phyloP scores from a whole-genome alignment of 83 land plant species.

The Thuja plicata region DNA sequence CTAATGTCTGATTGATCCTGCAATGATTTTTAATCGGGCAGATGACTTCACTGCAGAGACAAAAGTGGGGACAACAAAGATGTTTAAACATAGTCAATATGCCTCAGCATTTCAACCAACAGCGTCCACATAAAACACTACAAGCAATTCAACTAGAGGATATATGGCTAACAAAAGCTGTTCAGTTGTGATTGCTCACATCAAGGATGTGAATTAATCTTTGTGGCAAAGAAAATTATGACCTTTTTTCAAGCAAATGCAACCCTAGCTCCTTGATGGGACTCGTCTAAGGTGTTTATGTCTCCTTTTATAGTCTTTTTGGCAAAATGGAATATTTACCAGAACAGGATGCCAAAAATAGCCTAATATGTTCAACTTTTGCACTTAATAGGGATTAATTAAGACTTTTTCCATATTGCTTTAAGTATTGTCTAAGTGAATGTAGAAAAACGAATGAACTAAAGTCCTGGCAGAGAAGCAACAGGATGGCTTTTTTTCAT shows the following conservation, averaged over 20 bases:
- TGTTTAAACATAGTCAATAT: too few species aligned
- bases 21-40: not conserved
- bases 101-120: not conserved
- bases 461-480: not conserved
- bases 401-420: not conserved
- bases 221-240: not conserved
- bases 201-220: not conserved
- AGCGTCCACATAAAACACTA: not conserved
- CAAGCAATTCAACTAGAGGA: not conserved
- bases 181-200: not conserved
- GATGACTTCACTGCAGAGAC: not conserved
- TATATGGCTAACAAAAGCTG: not conserved
- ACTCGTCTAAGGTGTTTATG: not conserved
- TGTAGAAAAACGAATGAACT: not conserved
- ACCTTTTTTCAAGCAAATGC: not conserved
- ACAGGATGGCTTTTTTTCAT: not conserved
- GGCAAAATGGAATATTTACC: not conserved
- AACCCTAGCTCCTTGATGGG: not conserved
- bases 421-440: too few species aligned
- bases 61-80: not conserved
- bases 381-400: not conserved
- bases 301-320: not conserved
- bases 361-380: not conserved
- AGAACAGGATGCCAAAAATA: not conserved
- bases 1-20: not conserved